Evolutionary conservation across 768 basidiomycete species (phyloP).

Genomic region (Mrakia hoshinonis): DNA sequence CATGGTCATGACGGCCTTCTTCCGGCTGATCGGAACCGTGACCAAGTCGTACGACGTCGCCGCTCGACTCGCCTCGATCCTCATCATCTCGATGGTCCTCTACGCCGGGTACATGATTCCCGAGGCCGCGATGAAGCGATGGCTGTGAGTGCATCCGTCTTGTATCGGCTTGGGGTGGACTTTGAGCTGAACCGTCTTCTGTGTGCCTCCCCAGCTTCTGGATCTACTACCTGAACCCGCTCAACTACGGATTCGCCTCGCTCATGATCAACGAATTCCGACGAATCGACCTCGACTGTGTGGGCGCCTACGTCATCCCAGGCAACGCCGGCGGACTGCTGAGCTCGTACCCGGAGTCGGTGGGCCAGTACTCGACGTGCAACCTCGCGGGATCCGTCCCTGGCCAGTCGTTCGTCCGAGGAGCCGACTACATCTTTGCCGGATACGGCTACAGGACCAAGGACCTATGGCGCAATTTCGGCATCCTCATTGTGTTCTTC

Average conservation of each 20-base stretch:
- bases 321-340: constrained; percentile 18
- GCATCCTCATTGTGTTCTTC: constrained; percentile 36
- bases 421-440: constrained; percentile 16
- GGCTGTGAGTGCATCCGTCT: background rate
- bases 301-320: constrained; percentile 27
- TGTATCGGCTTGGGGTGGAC: background rate
- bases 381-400: constrained; percentile 31
- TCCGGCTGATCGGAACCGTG: constrained; percentile 29
- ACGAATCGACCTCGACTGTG: constrained; percentile 29
- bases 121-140: constrained; percentile 2
- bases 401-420: constrained; percentile 12
- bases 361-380: constrained; percentile 34
- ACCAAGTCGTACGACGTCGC: constrained; percentile 29
- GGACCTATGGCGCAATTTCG: constrained; percentile 37
- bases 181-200: constrained; percentile 31
- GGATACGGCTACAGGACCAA: constrained; percentile 28
- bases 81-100: constrained; percentile 30
- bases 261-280: constrained; percentile 35
- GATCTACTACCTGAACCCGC: constrained; percentile 31
- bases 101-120: constrained; percentile 33
- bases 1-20: constrained; percentile 31
- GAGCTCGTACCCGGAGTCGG: constrained; percentile 8
- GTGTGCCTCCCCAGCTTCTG: constrained; percentile 29
- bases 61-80: constrained; percentile 29
- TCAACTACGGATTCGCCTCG: constrained; percentile 36